Conservation (phyloP, 805 yeast genomes). For the Wickerhamomyces ciferrii region DNA sequence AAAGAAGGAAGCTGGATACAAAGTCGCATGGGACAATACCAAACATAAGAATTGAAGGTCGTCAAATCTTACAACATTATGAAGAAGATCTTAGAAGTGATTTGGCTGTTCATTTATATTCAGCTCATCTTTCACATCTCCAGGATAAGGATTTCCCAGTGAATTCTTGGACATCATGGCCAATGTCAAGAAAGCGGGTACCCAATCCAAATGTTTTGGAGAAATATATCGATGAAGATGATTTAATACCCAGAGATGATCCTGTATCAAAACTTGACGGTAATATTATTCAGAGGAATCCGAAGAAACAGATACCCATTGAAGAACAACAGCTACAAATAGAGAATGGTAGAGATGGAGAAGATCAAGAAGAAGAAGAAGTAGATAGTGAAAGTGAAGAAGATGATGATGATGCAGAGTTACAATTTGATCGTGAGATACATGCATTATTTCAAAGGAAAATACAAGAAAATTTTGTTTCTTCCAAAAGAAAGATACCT, state of each 20-base stretch:
- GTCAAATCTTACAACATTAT: slow-evolving; percentile 29
- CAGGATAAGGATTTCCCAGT: slow-evolving; percentile 32
- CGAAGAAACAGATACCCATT: background rate
- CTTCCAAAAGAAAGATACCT: background rate
- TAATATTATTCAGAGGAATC: background rate
- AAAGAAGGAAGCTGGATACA: background rate
- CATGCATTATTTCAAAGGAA: background rate
- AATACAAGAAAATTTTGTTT: background rate
- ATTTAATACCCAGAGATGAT: background rate
- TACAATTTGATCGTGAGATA: background rate
- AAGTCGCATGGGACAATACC: too few relatives aligned
- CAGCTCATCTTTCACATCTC: slow-evolving; percentile 40
- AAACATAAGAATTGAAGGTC: slow-evolving; percentile 8
- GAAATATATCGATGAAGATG: background rate
- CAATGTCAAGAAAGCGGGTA: slow-evolving; percentile 30
- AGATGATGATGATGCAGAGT: background rate
- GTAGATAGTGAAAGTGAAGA: background rate
- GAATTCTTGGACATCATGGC: slow-evolving; percentile 57
- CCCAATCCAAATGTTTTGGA: slow-evolving; percentile 29
- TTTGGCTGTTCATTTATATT: slow-evolving; percentile 60
- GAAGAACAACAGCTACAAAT: background rate
- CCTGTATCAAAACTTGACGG: background rate
- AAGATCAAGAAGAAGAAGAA: background rate
- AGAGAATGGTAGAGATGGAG: background rate
- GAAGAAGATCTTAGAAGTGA: slow-evolving; percentile 51